Evolutionary conservation across 768 basidiomycete species (phyloP).

Genomic region (Agaricus sinodeliciosus): DNA sequence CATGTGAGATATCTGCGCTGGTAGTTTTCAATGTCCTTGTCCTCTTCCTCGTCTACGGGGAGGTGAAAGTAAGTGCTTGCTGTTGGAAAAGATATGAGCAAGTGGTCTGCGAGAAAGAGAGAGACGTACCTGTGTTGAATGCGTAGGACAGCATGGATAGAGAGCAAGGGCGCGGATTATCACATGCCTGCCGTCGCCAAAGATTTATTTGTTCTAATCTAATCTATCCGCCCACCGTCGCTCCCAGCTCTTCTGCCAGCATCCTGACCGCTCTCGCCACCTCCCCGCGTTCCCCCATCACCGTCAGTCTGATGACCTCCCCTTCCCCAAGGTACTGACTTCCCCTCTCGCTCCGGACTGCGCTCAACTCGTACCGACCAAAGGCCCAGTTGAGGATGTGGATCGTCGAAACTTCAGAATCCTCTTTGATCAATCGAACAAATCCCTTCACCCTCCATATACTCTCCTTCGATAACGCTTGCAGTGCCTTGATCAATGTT

Average conservation of each 20-base stretch:
- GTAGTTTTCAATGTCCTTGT: slow-evolving; percentile 38
- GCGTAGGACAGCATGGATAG: slow-evolving; percentile 40
- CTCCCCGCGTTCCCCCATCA: slow-evolving; percentile 90
- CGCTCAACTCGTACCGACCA: slow-evolving; percentile 65
- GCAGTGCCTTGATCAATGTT: slow-evolving; percentile 41
- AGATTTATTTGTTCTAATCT: not conserved
- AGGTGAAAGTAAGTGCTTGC: slow-evolving; percentile 60
- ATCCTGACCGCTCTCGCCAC: slow-evolving; percentile 49
- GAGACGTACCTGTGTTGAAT: slow-evolving; percentile 30
- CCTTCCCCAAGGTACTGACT: slow-evolving; percentile 21
- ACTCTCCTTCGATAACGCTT: slow-evolving; percentile 52
- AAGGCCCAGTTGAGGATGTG: slow-evolving; percentile 91
- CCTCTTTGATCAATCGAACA: slow-evolving; percentile 40
- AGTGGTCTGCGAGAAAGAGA: not conserved
- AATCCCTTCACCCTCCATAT: slow-evolving; percentile 89
- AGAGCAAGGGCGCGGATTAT: not conserved
- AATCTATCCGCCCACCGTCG: slow-evolving; percentile 1
- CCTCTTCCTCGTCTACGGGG: slow-evolving; percentile 53
- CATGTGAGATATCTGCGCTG: slow-evolving; percentile 44
- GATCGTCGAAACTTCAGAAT: slow-evolving; percentile 13
- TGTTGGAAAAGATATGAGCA: slow-evolving; percentile 15
- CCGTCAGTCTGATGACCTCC: slow-evolving; percentile 57
- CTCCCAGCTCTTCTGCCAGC: slow-evolving; percentile 42
- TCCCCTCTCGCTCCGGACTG: not conserved
- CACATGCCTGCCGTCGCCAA: too few relatives aligned